Conservation (phyloP, 129 eudicot species). For the Kitagawia praeruptora region DNA sequence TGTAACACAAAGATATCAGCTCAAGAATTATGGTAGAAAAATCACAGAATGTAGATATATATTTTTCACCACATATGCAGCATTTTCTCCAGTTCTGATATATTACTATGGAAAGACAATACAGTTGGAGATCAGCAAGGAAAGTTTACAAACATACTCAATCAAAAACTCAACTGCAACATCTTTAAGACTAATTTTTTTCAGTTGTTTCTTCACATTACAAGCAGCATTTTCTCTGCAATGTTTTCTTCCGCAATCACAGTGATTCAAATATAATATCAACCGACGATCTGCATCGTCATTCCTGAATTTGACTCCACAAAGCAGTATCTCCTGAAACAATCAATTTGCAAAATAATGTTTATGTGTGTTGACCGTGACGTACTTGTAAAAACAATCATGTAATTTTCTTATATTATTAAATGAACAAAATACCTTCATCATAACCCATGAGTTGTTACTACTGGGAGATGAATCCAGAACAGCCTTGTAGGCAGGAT, state of each 20-base stretch:
- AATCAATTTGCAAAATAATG: constrained; percentile 4
- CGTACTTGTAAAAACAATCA: not conserved
- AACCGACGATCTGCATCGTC: constrained; percentile 68
- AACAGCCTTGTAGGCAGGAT: constrained; percentile 96
- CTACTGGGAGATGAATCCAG: constrained; percentile 92
- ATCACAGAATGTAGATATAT: no score
- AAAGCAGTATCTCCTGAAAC: constrained; percentile 75
- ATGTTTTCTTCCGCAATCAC: constrained; percentile 74
- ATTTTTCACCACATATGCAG: constrained; percentile 55
- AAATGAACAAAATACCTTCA: constrained; percentile 58
- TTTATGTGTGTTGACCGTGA: not conserved
- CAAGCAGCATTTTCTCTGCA: constrained; percentile 75
- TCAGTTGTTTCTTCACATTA: constrained; percentile 53
- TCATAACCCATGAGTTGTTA: constrained; percentile 84
- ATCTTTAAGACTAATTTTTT: constrained; percentile 79
- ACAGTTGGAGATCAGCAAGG: not conserved
- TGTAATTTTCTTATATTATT: not conserved
- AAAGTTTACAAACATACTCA: constrained; percentile 45
- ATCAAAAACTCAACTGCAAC: constrained; percentile 61
- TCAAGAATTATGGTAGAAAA: no score
- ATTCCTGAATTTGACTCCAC: constrained; percentile 64
- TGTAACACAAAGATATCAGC: no score
- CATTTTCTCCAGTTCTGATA: constrained; percentile 36
- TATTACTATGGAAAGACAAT: no score
- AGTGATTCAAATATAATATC: constrained; percentile 54